Evolutionary conservation across 2,329 filamentous ascomycete genomes (phyloP).

Genomic region (Zymoseptoria pseudotritici): DNA sequence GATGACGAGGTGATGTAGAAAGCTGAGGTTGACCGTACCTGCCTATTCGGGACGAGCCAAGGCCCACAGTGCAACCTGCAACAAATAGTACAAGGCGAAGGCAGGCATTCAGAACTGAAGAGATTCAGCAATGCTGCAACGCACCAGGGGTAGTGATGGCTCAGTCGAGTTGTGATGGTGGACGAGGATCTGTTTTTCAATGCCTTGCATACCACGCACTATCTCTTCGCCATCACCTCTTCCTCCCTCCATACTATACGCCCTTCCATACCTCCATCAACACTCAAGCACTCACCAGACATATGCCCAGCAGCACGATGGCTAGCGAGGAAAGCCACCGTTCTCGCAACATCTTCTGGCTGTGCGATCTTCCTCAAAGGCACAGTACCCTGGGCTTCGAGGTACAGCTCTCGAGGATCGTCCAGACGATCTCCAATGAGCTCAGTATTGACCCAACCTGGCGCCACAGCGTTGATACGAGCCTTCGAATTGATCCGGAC

Average conservation of each 20-base stretch:
- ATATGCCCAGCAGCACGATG: slow-evolving; percentile 48
- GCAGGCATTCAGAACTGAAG: background rate
- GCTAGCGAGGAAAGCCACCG: slow-evolving; percentile 44
- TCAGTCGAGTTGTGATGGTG: no score
- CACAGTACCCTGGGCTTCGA: slow-evolving; percentile 45
- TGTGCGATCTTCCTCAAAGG: slow-evolving; percentile 42
- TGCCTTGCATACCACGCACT: background rate
- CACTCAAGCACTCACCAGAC: slow-evolving; percentile 46
- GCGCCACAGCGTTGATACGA: slow-evolving; percentile 47
- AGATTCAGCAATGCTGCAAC: background rate
- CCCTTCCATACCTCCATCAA: slow-evolving; percentile 47
- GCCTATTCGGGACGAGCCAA: background rate
- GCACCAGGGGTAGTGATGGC: no score
- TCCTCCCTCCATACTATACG: slow-evolving; percentile 43
- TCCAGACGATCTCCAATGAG: slow-evolving; percentile 44
- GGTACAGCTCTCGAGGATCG: slow-evolving; percentile 44
- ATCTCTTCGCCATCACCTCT: slow-evolving; percentile 25
- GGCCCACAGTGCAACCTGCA: background rate
- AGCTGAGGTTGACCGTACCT: background rate
- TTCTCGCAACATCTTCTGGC: slow-evolving; percentile 43
- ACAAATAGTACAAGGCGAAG: background rate
- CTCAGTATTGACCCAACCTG: slow-evolving; percentile 43
- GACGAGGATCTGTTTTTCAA: background rate
- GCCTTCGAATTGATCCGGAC: slow-evolving; percentile 44
- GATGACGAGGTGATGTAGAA: background rate